These are phyloP conservation scores for Hemisphaericaspora nanyangensis DNA, from an alignment of 805 yeast species.

Conservation along the genomic window DNA sequence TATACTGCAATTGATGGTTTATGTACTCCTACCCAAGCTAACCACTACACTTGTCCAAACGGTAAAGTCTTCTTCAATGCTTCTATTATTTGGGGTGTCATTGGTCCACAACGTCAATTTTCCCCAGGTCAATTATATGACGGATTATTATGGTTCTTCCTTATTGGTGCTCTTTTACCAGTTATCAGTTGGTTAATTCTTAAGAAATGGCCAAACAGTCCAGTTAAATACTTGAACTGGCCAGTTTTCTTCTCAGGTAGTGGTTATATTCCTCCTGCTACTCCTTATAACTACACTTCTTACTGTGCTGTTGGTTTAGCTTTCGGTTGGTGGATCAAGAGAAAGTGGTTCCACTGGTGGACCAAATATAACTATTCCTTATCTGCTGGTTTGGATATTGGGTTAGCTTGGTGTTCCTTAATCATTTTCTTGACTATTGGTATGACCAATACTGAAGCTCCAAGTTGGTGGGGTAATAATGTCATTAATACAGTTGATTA, in stretches of 20 bases:
- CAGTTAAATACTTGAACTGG: constrained; percentile 29
- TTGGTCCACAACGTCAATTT: constrained; percentile 24
- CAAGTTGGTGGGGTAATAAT: constrained; percentile 66
- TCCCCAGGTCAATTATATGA: constrained; percentile 21
- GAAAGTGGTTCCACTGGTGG: constrained; percentile 42
- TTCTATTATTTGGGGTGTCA: constrained; percentile 41
- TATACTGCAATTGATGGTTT: constrained; percentile 31
- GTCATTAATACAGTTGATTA: constrained; percentile 29
- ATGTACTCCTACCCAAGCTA: constrained; percentile 26
- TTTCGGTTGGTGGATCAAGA: constrained; percentile 38
- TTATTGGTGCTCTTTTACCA: constrained; percentile 36
- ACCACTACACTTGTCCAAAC: constrained; percentile 37
- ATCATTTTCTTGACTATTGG: constrained; percentile 31
- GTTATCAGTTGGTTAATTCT: constrained; percentile 34
- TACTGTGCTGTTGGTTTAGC: constrained; percentile 38
- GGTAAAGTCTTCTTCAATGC: constrained; percentile 42
- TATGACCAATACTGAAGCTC: constrained; percentile 14
- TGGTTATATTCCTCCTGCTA: constrained; percentile 72
- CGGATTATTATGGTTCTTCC: constrained; percentile 35
- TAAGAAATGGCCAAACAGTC: constrained; percentile 40
- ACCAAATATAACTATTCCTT: constrained; percentile 42
- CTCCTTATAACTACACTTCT: constrained; percentile 61
- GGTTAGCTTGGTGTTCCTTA: constrained; percentile 38
- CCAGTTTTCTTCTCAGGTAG: constrained; percentile 44
- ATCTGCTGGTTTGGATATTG: constrained; percentile 44